A percentile compares a stretch with the other conserved stretches of the same genome.
Conservation (phyloP, 352 stramenopile species). For the Globisporangium uncinulatum region DNA sequence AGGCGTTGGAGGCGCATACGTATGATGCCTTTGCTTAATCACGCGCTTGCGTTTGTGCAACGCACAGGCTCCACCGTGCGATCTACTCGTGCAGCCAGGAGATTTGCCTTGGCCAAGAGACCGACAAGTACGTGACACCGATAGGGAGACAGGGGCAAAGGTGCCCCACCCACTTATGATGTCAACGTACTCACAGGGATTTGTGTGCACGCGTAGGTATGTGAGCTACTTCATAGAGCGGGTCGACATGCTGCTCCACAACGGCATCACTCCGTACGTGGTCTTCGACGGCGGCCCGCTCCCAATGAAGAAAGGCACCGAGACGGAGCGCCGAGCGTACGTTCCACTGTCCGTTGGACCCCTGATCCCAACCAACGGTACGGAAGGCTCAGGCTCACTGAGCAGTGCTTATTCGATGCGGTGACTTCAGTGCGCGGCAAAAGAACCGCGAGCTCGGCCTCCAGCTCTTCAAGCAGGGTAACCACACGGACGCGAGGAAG, state of each 20-base stretch:
- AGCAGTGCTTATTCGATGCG: neutral
- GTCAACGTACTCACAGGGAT: neutral
- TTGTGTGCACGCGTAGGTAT: slow-evolving; percentile 35
- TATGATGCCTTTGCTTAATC: neutral
- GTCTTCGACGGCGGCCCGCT: slow-evolving; percentile 71
- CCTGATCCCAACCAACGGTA: too few species aligned
- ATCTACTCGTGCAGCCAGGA: slow-evolving; percentile 75
- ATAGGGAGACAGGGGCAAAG: neutral
- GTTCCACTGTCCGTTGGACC: slow-evolving; percentile 1
- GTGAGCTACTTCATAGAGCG: slow-evolving; percentile 72
- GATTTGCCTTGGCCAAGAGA: slow-evolving; percentile 57
- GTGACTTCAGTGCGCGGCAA: slow-evolving; percentile 35
- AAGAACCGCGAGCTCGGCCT: slow-evolving; percentile 68
- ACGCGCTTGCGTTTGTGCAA: neutral
- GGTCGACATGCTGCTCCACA: slow-evolving; percentile 38
- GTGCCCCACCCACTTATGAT: too few species aligned
- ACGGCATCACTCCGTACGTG: slow-evolving; percentile 66
- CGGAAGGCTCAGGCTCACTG: neutral
- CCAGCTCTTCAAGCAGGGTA: slow-evolving; percentile 44
- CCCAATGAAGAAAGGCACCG: slow-evolving; percentile 75
- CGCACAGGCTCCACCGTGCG: slow-evolving; percentile 65
- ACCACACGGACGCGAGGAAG: slow-evolving; percentile 60
- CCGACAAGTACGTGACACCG: slow-evolving; percentile 45
- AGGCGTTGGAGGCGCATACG: neutral
- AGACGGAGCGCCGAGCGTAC: slow-evolving; percentile 63